Percentiles rank a stretch among this genome's conserved stretches.
These are phyloP conservation scores for Solanum commersonii DNA, from an alignment of 257 asterid species.

Conservation along the genomic window DNA sequence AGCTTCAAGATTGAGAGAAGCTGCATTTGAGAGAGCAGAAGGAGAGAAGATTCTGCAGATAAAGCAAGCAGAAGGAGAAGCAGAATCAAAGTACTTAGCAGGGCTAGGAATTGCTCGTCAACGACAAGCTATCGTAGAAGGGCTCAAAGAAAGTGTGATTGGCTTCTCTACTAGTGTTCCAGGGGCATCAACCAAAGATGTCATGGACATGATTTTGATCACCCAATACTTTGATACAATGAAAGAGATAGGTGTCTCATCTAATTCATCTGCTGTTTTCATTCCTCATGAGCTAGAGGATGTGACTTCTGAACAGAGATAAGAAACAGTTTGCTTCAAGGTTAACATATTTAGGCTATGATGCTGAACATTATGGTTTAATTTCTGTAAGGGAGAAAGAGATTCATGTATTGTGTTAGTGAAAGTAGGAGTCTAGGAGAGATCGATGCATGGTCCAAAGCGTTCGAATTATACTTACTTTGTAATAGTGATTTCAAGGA, in stretches of 20 bases:
- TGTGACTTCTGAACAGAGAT: constrained; percentile 7
- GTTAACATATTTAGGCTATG: neutral
- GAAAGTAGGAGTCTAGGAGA: neutral
- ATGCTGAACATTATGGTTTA: neutral
- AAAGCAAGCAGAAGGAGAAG: constrained; percentile 23
- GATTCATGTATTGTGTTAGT: neutral
- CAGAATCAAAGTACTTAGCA: constrained; percentile 11
- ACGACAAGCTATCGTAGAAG: constrained; percentile 17
- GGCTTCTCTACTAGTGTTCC: constrained; percentile 11
- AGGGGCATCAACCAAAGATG: constrained; percentile 15
- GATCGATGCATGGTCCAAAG: neutral
- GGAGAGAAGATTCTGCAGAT: constrained; percentile 22
- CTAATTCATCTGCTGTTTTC: constrained; percentile 16
- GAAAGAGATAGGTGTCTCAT: constrained; percentile 16
- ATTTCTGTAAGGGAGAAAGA: neutral
- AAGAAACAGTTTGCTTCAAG: constrained; percentile 11
- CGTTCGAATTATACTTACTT: neutral
- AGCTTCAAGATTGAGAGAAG: constrained; percentile 17
- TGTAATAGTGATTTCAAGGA: neutral
- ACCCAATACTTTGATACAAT: constrained; percentile 22
- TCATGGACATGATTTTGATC: constrained; percentile 21
- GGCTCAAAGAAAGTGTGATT: constrained; percentile 14
- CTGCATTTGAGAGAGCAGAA: constrained; percentile 15
- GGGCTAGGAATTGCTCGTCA: constrained; percentile 27
- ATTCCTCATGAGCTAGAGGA: constrained; percentile 14